Percentiles rank a stretch among this genome's conserved stretches.
phyloP scores from a whole-genome alignment of 202 grass and related monocot species.

The Schoenoplectus tabernaemontani region DNA sequence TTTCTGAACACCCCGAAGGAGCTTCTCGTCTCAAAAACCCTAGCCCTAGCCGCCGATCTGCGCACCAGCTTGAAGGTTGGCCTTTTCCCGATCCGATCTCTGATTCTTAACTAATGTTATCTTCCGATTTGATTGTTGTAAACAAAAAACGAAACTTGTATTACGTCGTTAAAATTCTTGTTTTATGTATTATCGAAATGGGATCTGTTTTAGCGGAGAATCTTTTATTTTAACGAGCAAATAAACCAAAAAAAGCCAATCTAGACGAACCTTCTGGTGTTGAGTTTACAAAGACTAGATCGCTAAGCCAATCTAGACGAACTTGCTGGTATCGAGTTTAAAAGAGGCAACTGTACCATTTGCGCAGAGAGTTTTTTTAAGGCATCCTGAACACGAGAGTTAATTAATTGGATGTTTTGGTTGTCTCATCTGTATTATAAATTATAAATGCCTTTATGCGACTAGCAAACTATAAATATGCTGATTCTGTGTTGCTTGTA shows the following conservation, averaged over 20 bases:
- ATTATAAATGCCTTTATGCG: neutral
- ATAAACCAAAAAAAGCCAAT: neutral
- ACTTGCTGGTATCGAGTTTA: too few species aligned
- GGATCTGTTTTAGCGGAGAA: neutral
- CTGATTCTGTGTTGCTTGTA: neutral
- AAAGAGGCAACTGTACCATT: neutral
- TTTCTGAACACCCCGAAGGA: neutral
- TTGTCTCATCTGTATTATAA: neutral
- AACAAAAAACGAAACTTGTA: neutral
- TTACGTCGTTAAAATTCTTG: neutral
- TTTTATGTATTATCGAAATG: neutral
- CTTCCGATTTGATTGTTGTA: neutral
- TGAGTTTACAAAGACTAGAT: neutral
- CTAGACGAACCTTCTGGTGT: neutral
- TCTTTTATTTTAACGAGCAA: neutral
- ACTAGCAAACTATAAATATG: neutral
- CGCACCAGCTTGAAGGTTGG: conserved; percentile 8
- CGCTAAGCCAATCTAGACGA: neutral
- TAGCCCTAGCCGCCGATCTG: conserved; percentile 27
- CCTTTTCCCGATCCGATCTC: neutral
- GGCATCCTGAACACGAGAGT: too few species aligned
- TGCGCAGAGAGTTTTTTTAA: too few species aligned
- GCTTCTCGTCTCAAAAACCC: conserved; percentile 11
- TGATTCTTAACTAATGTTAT: neutral
- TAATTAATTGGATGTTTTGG: neutral